phyloP scores from a whole-genome alignment of 2,329 filamentous ascomycete genomes.

The Fusarium vanettenii region DNA sequence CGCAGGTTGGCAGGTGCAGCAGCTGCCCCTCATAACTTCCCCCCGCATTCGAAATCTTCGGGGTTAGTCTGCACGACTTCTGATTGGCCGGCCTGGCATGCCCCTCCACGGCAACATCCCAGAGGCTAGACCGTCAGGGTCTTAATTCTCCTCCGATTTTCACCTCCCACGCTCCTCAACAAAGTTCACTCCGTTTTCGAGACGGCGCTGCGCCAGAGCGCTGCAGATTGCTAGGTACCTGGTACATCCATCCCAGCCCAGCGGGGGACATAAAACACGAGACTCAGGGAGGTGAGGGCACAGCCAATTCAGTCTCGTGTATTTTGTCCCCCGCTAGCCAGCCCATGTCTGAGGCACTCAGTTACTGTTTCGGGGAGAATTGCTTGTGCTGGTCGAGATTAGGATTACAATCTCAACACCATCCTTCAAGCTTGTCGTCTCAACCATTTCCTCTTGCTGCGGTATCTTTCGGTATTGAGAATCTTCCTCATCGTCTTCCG shows the following conservation, averaged over 20 bases:
- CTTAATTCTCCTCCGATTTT: constrained; percentile 6
- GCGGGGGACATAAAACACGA: too few species aligned
- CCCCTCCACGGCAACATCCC: constrained; percentile 11
- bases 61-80: constrained; percentile 19
- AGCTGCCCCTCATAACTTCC: constrained; percentile 32
- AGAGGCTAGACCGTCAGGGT: constrained; percentile 24
- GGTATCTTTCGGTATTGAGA: not conserved
- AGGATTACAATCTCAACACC: constrained; percentile 9
- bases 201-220: not conserved
- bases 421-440: not conserved
- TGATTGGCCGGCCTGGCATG: constrained; percentile 29
- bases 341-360: not conserved
- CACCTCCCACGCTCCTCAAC: constrained; percentile 29
- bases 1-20: constrained; percentile 26
- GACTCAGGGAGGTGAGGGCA: too few species aligned
- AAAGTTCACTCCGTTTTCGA: constrained; percentile 13
- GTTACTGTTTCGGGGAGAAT: not conserved
- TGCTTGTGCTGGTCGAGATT: not conserved
- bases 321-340: too few species aligned
- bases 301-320: too few species aligned
- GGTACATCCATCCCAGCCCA: not conserved
- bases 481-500: not conserved
- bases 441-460: not conserved
- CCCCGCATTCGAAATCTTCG: constrained; percentile 40
- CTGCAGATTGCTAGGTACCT: not conserved